A percentile compares a stretch with the other conserved stretches of the same genome.
Evolutionary conservation across 140 eudicot species (phyloP).

Genomic region (Cichorium intybus): DNA sequence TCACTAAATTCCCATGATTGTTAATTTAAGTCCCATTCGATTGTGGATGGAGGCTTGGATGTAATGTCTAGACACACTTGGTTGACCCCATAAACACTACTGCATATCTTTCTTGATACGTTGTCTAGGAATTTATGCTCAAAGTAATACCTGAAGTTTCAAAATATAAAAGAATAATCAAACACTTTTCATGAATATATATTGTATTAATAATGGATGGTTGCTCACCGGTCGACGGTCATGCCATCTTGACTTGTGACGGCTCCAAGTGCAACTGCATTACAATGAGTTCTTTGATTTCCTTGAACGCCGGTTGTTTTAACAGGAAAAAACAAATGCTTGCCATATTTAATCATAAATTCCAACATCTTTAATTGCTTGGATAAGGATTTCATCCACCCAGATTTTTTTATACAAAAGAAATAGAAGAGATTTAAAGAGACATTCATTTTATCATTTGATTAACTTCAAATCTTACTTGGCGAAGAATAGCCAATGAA

Average conservation of each 20-base stretch:
- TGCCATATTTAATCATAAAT: constrained; percentile 94
- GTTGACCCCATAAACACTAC: constrained; percentile 70
- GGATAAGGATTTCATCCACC: constrained; percentile 96
- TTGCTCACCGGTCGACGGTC: constrained; percentile 92
- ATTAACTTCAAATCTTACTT: constrained; percentile 3
- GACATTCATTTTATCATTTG: neutral
- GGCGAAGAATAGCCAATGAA: constrained; percentile 79
- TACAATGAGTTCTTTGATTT: constrained; percentile 93
- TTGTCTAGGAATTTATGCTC: constrained; percentile 59
- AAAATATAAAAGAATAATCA: neutral
- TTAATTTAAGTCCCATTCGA: constrained; percentile 56
- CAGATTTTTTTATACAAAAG: neutral
- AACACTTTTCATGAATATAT: too few species aligned
- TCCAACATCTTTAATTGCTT: constrained; percentile 86
- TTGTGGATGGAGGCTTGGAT: constrained; percentile 79
- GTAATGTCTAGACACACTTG: constrained; percentile 72
- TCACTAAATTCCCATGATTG: too few species aligned
- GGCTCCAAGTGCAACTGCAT: constrained; percentile 87
- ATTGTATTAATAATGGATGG: too few species aligned
- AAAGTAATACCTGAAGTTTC: constrained; percentile 55
- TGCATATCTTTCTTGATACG: constrained; percentile 65
- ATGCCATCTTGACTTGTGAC: constrained; percentile 99
- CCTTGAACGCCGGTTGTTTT: constrained; percentile 96
- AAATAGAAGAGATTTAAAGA: too few species aligned
- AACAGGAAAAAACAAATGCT: constrained; percentile 77